Percentiles rank a stretch among this genome's conserved stretches.
Evolutionary conservation across 805 yeast genomes (phyloP).

Genomic region (Saccharomycopsis selenospora): DNA sequence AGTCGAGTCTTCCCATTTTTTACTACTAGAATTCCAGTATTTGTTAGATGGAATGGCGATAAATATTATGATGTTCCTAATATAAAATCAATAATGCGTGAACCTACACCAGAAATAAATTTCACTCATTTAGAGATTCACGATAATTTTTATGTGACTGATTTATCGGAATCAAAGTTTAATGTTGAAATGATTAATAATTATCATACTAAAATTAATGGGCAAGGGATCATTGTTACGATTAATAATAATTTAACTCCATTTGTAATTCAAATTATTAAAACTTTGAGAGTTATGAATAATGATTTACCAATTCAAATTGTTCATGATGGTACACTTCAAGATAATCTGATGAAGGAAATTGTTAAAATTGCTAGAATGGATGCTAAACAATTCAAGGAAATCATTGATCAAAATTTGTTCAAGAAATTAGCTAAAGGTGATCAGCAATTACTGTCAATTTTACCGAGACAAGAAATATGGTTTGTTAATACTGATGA

Average conservation of each 20-base stretch:
- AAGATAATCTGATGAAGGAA: conserved; percentile 10
- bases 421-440: not conserved
- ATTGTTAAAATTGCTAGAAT: not conserved
- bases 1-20: conserved; percentile 36
- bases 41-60: conserved; percentile 36
- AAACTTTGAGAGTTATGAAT: conserved; percentile 32
- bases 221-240: conserved; percentile 35
- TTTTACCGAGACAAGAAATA: conserved; percentile 24
- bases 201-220: conserved; percentile 22
- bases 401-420: not conserved
- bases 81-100: not conserved
- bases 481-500: conserved; percentile 27
- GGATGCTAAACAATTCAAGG: not conserved
- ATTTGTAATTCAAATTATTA: conserved; percentile 30
- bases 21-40: conserved; percentile 33
- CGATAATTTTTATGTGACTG: not conserved
- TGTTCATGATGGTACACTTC: conserved; percentile 33
- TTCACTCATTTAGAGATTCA: not conserved
- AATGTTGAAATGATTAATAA: conserved; percentile 7
- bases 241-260: conserved; percentile 27
- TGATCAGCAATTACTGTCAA: not conserved
- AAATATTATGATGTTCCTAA: conserved; percentile 8
- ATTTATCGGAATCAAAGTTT: not conserved
- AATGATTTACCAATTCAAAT: conserved; percentile 35
- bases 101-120: not conserved